A percentile compares a stretch with the other conserved stretches of the same genome.
Conservation (phyloP, 208 protist species). For the Polymyxa betae region DNA sequence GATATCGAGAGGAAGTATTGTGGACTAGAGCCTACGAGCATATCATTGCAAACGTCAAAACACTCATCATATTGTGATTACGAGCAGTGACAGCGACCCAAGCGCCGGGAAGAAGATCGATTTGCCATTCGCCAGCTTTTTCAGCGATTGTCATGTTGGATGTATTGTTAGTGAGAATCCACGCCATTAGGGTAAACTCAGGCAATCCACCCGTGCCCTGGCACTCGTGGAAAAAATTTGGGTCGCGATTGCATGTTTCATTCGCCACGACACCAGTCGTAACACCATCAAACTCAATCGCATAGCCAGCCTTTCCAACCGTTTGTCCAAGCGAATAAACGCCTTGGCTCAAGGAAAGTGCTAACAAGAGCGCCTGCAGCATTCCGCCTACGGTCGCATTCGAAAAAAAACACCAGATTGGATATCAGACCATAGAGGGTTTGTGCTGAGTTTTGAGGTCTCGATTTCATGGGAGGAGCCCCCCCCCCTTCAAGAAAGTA, state of each 20-base stretch:
- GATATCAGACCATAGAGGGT: no score
- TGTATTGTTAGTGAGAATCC: not conserved
- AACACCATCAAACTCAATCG: not conserved
- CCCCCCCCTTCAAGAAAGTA: no score
- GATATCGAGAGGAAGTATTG: no score
- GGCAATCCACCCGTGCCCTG: not conserved
- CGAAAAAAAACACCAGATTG: no score
- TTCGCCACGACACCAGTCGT: not conserved
- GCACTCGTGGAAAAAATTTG: not conserved
- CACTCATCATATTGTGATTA: not conserved
- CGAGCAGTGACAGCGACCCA: not conserved
- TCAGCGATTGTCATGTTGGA: not conserved
- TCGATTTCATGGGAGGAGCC: no score
- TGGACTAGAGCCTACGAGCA: no score
- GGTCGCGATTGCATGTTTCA: slow-evolving; percentile 35
- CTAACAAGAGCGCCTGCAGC: no score
- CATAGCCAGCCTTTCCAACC: slow-evolving; percentile 1
- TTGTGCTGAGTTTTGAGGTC: no score
- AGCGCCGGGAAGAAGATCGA: not conserved
- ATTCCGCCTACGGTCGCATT: no score
- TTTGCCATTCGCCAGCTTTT: slow-evolving; percentile 24
- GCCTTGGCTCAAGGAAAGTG: no score
- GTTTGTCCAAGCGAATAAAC: no score
- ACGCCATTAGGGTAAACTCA: not conserved
- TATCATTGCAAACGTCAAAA: not conserved